A percentile compares a stretch with the other conserved stretches of the same genome.
phyloP scores from a whole-genome alignment of 2,329 filamentous ascomycete genomes.

The Huntiella omanensis region DNA sequence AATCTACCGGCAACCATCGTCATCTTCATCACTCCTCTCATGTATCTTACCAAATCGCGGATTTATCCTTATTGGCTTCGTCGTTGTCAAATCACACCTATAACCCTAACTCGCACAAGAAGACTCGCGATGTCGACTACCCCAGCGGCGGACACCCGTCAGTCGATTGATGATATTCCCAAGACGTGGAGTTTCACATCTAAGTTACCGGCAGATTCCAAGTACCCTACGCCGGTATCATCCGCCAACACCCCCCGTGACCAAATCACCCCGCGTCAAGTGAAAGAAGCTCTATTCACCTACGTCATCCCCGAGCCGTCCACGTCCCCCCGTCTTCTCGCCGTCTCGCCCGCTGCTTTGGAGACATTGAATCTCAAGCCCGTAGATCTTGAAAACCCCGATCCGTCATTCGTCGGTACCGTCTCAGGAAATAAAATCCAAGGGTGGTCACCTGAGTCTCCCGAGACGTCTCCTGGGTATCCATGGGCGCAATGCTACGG shows the following conservation, averaged over 20 bases:
- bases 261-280: conserved; percentile 59
- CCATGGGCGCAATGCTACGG: conserved; percentile 99
- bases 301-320: conserved; percentile 69
- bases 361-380: conserved; percentile 57
- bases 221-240: conserved; percentile 59
- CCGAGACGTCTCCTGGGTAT: conserved; percentile 43
- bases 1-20: too few species aligned
- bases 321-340: conserved; percentile 58
- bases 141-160: not conserved
- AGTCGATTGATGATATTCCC: conserved; percentile 34
- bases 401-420: conserved; percentile 47
- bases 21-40: too few species aligned
- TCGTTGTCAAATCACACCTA: not conserved
- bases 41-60: too few species aligned
- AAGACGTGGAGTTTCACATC: conserved; percentile 48
- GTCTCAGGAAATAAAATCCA: conserved; percentile 70
- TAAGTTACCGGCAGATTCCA: conserved; percentile 55
- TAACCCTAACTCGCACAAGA: conserved; percentile 1
- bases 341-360: conserved; percentile 61
- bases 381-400: conserved; percentile 48
- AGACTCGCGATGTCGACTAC: not conserved
- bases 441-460: conserved; percentile 44
- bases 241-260: conserved; percentile 69
- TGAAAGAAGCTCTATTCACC: conserved; percentile 71
- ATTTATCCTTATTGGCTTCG: too few species aligned